These are phyloP conservation scores for Wolfiporia cocos DNA, from an alignment of 1,284 basidiomycete species.

Conservation along the genomic window DNA sequence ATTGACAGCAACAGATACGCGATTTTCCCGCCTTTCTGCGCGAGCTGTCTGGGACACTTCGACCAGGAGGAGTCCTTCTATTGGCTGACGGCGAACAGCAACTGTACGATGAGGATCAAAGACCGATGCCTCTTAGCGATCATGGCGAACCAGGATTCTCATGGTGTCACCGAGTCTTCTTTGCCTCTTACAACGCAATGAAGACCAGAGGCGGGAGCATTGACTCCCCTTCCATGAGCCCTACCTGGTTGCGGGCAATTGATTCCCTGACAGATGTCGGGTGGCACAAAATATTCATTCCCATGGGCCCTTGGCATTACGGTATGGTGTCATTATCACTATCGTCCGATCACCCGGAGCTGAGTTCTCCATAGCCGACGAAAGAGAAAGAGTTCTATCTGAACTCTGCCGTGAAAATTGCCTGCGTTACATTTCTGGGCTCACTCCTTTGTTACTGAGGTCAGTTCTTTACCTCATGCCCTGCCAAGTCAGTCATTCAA, in stretches of 20 bases:
- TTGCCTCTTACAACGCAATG: constrained; percentile 29
- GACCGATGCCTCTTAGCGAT: constrained; percentile 22
- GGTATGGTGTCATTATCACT: constrained; percentile 13
- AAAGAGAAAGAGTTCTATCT: constrained; percentile 21
- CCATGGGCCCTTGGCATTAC: constrained; percentile 30
- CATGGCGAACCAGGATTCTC: constrained; percentile 21
- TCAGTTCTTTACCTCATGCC: constrained; percentile 5
- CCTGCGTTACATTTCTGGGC: constrained; percentile 23
- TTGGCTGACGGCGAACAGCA: constrained; percentile 30
- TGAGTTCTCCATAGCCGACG: constrained; percentile 13
- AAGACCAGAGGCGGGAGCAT: constrained; percentile 26
- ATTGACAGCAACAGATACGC: constrained; percentile 19
- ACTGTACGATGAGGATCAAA: constrained; percentile 26
- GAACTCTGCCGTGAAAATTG: constrained; percentile 29
- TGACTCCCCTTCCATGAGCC: constrained; percentile 25
- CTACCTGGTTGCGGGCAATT: constrained; percentile 27
- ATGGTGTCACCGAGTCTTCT: constrained; percentile 27
- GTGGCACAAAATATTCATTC: constrained; percentile 28
- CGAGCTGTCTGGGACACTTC: constrained; percentile 23
- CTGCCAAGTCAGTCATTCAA: background rate
- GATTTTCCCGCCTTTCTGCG: constrained; percentile 26
- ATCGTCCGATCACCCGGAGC: background rate
- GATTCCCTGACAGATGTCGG: constrained; percentile 26
- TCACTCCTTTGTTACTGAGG: constrained; percentile 27
- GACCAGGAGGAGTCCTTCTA: constrained; percentile 27